Base-by-base conservation (phyloP, 139 green algal genomes). In the Picochlorum sp. region DNA sequence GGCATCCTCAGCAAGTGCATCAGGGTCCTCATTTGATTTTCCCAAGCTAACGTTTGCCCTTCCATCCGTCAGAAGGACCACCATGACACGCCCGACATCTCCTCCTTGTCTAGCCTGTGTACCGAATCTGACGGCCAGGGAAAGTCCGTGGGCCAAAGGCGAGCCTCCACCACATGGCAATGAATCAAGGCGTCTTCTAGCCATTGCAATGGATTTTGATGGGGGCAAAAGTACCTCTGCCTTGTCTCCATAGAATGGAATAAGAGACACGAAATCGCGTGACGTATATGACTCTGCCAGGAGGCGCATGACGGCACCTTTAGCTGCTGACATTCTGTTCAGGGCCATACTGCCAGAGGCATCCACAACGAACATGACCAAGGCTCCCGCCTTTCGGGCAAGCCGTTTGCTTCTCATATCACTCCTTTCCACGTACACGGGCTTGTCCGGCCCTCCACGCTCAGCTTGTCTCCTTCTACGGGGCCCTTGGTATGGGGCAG, bases 161-260 rank as follows among this genome's bases (percentile, higher is more conserved):
- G 90, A 97, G 61, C 94, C 94, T 23, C 94, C 94, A 52, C 94
- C 94, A 75, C 94, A 99, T 41, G 94, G 94, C 69, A 99, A 80
- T 52, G 77, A 78, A 79, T 99, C 94, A 15, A 99, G 78, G 6
- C 94, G 83, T 49, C 85, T 88, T 51, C 87, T 81, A 7, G 94
- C 94, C 94, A 99, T 98, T 65, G 90, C 82, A 49, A 99, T 98
- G 47, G 94, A 98, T 66, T 96, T 95, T 55, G 80, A 92, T 30
- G 94, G 94, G 8, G 94, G 94, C 68, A 99, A 82, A 45, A 99
- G 87, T 69, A 99, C 86, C 78, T 99, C 91, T 10, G 92, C 94
- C 78, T 88, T 89, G 72, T 98, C 92, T 23, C 94, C 94, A 60
- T 91, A 94, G 80, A 99, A 99, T 67, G 94, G 94, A 52, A 99